phyloP scores from a whole-genome alignment of 495 filamentous ascomycete species.

The Pyronema omphalodes region DNA sequence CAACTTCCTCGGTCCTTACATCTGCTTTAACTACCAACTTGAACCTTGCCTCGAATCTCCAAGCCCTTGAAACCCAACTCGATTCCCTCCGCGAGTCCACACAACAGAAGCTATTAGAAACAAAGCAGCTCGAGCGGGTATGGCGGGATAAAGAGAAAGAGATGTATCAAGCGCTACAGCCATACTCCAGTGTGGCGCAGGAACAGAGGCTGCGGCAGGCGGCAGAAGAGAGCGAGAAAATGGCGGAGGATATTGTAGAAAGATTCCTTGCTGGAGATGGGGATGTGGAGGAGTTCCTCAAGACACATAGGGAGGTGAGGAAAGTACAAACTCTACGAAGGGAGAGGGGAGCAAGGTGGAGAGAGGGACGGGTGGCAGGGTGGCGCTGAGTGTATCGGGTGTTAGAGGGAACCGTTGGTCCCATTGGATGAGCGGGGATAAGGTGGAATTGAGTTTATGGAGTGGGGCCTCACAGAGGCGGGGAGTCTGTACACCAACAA shows the following conservation, averaged over 20 bases:
- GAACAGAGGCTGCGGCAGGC: not conserved
- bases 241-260: conserved; percentile 2
- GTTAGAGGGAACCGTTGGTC: too few species aligned
- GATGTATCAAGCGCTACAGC: conserved; percentile 68
- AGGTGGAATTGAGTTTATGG: too few species aligned
- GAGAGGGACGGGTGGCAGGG: not conserved
- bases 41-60: conserved; percentile 41
- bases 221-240: not conserved
- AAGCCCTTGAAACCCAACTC: conserved; percentile 41
- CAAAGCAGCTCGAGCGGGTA: conserved; percentile 72
- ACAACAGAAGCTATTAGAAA: conserved; percentile 62
- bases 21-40: conserved; percentile 49
- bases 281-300: conserved; percentile 12
- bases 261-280: conserved; percentile 1
- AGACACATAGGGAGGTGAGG: conserved; percentile 56
- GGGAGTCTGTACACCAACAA: too few species aligned
- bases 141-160: conserved; percentile 77
- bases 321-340: conserved; percentile 53
- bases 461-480: too few species aligned
- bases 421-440: too few species aligned
- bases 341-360: conserved; percentile 80
- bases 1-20: conserved; percentile 36
- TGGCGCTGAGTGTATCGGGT: not conserved
- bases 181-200: conserved; percentile 44
- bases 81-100: conserved; percentile 42